phyloP scores from a whole-genome alignment of 768 basidiomycete species.

The Hypholoma fasciculare region DNA sequence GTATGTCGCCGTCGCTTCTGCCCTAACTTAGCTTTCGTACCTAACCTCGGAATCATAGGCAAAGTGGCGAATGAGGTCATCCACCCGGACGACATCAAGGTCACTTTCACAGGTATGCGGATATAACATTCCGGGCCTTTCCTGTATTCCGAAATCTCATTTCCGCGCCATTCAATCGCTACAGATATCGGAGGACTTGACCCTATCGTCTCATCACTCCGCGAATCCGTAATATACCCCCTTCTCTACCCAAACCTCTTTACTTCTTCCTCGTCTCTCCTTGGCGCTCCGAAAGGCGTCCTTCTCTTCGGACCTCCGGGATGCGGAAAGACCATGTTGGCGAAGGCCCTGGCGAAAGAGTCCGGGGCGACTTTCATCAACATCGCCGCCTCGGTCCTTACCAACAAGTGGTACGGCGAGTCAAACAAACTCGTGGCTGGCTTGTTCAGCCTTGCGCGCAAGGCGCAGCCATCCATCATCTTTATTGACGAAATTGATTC shows the following conservation, averaged over 20 bases:
- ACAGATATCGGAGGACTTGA: conserved; percentile 93
- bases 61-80: conserved; percentile 93
- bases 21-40: not conserved
- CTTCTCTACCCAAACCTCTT: conserved; percentile 90
- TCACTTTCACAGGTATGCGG: conserved; percentile 67
- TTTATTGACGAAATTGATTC: conserved; percentile 99
- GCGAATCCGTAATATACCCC: conserved; percentile 95
- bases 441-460: conserved; percentile 89
- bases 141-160: conserved; percentile 7
- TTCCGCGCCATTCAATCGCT: conserved; percentile 7
- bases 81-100: conserved; percentile 84
- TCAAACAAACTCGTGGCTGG: conserved; percentile 93
- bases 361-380: conserved; percentile 94
- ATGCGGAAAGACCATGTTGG: conserved; percentile 99
- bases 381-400: conserved; percentile 46
- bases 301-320: conserved; percentile 96
- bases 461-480: conserved; percentile 93
- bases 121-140: not conserved
- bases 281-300: conserved; percentile 94
- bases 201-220: conserved; percentile 81
- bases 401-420: conserved; percentile 52
- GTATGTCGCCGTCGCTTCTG: conserved; percentile 41
- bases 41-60: conserved; percentile 38
- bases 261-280: conserved; percentile 73
- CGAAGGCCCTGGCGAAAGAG: conserved; percentile 96